phyloP scores from a whole-genome alignment of 148 eudicot genomes.

The Vaccinium corymbosum region DNA sequence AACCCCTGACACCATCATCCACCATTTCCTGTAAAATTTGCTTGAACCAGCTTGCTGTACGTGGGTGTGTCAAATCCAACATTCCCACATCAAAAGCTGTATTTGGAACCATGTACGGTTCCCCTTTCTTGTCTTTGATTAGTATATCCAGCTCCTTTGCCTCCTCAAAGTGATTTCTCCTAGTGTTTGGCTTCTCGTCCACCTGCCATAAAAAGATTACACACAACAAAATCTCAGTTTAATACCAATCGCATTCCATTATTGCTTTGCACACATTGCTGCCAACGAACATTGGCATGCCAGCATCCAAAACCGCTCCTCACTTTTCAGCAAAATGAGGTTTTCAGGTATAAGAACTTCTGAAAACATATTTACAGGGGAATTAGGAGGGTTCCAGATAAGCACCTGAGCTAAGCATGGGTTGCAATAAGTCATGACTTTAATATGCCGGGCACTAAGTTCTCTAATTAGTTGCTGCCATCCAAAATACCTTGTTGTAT shows the following conservation, averaged over 20 bases:
- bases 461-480: slow-evolving; percentile 74
- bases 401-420: slow-evolving; percentile 93
- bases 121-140: slow-evolving; percentile 71
- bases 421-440: slow-evolving; percentile 98
- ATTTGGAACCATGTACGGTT: slow-evolving; percentile 93
- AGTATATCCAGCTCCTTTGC: slow-evolving; percentile 81
- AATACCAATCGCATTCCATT: neutral
- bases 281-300: neutral
- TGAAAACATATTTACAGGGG: neutral
- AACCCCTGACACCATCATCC: slow-evolving; percentile 88
- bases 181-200: slow-evolving; percentile 63
- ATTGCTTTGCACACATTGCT: neutral
- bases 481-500: slow-evolving; percentile 60
- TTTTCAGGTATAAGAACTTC: neutral
- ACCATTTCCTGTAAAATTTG: slow-evolving; percentile 78
- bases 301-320: neutral
- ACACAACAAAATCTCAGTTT: neutral
- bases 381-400: neutral
- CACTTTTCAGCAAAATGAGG: neutral
- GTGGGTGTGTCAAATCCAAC: slow-evolving; percentile 92
- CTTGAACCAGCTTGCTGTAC: slow-evolving; percentile 79
- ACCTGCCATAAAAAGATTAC: slow-evolving; percentile 36
- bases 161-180: slow-evolving; percentile 74
- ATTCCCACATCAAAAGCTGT: slow-evolving; percentile 98
- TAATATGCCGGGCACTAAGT: slow-evolving; percentile 47